These are phyloP conservation scores for Halophytophthora batemanensis DNA, from an alignment of 352 stramenopile species.

Conservation along the genomic window DNA sequence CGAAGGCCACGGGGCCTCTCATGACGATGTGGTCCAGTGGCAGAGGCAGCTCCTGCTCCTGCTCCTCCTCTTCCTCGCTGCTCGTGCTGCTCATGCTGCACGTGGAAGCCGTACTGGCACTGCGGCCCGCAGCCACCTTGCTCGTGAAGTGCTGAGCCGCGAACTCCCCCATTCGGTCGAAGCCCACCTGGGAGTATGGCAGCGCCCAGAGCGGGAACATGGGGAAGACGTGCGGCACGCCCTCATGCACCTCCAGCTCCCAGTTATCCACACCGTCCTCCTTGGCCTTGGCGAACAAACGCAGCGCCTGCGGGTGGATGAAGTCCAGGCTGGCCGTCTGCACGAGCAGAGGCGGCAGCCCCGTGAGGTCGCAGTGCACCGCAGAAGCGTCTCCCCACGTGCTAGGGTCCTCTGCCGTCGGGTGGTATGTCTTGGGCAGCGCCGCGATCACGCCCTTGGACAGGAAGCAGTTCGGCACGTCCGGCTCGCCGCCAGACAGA, in stretches of 20 bases:
- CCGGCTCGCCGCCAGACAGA: constrained; percentile 2
- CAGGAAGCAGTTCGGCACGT: constrained; percentile 33
- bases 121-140: background rate
- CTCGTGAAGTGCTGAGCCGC: constrained; percentile 19
- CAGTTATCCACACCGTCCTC: constrained; percentile 27
- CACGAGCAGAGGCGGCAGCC: constrained; percentile 33
- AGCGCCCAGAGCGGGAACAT: constrained; percentile 30
- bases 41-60: too few relatives aligned
- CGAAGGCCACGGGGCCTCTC: too few relatives aligned
- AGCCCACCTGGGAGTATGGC: constrained; percentile 28
- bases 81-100: too few relatives aligned
- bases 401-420: constrained; percentile 9
- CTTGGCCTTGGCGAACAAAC: constrained; percentile 22
- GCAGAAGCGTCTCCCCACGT: constrained; percentile 32
- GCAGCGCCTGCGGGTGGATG: constrained; percentile 25
- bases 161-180: constrained; percentile 31
- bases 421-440: constrained; percentile 17
- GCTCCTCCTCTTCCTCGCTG: too few relatives aligned
- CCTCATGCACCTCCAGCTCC: constrained; percentile 36
- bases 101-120: too few relatives aligned
- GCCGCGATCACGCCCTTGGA: constrained; percentile 15
- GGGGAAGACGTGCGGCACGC: constrained; percentile 34
- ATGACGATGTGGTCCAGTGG: too few relatives aligned
- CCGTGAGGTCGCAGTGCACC: constrained; percentile 35
- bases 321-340: constrained; percentile 31